Conservation (phyloP, 2,329 filamentous ascomycete genomes). For the Dactylellina leptospora region DNA sequence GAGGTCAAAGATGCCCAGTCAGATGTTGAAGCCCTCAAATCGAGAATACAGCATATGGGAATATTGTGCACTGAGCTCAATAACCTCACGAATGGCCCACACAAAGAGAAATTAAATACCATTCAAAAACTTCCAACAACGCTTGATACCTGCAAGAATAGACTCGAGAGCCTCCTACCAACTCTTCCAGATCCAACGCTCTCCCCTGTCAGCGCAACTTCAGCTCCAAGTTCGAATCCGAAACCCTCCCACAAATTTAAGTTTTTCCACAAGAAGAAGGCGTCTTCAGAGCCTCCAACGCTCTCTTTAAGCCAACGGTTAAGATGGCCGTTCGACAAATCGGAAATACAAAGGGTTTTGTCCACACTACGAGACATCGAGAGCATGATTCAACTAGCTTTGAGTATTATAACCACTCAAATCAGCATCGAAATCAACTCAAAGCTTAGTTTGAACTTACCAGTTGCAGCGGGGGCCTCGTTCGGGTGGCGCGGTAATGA, state of each 20-base stretch:
- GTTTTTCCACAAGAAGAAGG: no score
- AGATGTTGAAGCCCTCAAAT: conserved; percentile 1
- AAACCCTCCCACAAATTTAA: no score
- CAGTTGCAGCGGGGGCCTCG: conserved; percentile 46
- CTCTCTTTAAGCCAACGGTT: not conserved
- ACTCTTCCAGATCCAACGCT: no score
- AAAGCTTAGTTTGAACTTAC: conserved; percentile 7
- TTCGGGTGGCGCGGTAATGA: conserved; percentile 54
- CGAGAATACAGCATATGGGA: not conserved
- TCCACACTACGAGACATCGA: no score
- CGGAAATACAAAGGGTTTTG: conserved; percentile 1
- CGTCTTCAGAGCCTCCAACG: not conserved
- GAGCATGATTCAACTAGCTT: no score
- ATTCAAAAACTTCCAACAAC: conserved; percentile 1
- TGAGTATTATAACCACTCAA: no score
- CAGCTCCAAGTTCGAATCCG: no score
- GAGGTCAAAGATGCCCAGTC: conserved; percentile 7
- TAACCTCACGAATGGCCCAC: not conserved
- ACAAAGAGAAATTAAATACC: not conserved
- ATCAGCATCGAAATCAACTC: not conserved
- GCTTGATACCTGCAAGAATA: not conserved
- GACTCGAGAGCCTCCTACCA: no score
- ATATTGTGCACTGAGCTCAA: not conserved
- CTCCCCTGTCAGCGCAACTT: no score
- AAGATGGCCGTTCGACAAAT: conserved; percentile 19